Evolutionary conservation across 148 eudicot species (phyloP), one percentile per base, ranked within the genome.

Genomic region (Pouteria glomerata): DNA sequence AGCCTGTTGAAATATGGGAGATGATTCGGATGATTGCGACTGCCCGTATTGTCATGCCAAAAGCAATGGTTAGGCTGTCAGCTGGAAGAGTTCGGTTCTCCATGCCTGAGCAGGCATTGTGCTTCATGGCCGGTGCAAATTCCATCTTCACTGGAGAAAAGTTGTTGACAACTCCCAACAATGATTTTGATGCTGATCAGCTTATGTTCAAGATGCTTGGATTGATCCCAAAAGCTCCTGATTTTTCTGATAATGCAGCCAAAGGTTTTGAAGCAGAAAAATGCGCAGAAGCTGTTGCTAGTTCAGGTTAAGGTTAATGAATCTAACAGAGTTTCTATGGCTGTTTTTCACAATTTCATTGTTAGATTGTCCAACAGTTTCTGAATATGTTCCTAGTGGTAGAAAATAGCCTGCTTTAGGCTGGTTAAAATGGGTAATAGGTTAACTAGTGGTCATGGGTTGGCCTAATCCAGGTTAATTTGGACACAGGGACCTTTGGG

Each of bases 131-230:
- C 2, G 99, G 99, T 19, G 97, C 97, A 63, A 96, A 96, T 66
- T 92, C 99, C 41, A 96, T 96, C 75, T 96, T 96, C 82, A 92
- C 99, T 0, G 99, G 99, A 0, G 97, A 92, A 74, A 96, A 96
- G 84, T 80, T 96, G 58, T 71, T 96, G 80, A 96, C 99, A 0
- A 96, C 99, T 23, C 88, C 94, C 37, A 96, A 96, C 75, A 96
- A 96, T 61, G 96, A 96, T 70, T 92, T 81, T 67, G 90, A 90
- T 74, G 90, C 96, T 45, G 99, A 96, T 74, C 99, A 92, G 74
- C 73, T 57, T 59, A 96, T 96, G 99, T 96, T 96, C 86, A 86
- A 88, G 76, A 69, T 87, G 66, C 93, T 96, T 51, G 99, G 99
- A 51, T 87, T 96, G 0, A 73, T 76, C 63, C 99, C 97, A 11